Conservation (phyloP, 169 alveolate genomes). For the Cryptosporidium viatorum region DNA sequence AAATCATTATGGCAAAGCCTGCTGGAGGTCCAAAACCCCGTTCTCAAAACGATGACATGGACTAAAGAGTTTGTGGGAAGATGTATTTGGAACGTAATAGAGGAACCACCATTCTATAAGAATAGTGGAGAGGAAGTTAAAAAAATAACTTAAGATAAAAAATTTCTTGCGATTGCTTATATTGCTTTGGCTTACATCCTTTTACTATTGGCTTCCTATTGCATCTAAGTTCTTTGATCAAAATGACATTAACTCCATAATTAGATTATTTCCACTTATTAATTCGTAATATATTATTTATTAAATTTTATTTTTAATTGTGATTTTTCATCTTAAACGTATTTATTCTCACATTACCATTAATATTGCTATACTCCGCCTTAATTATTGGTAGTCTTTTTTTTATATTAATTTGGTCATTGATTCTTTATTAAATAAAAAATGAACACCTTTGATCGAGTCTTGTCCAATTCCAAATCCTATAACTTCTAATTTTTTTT, state of each 20-base stretch:
- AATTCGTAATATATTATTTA: conserved; percentile 13
- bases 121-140: background rate
- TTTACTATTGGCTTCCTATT: background rate
- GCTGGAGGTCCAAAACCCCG: conserved; percentile 99
- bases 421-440: too few relatives aligned
- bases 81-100: background rate
- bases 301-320: background rate
- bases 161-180: background rate
- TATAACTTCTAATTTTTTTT: too few relatives aligned
- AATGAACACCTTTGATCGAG: too few relatives aligned
- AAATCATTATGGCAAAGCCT: conserved; percentile 98
- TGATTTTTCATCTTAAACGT: background rate
- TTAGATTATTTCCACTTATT: background rate
- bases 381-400: background rate
- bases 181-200: background rate
- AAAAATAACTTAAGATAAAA: background rate
- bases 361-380: too few relatives aligned
- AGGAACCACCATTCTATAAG: background rate
- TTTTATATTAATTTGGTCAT: too few relatives aligned
- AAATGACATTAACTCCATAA: background rate
- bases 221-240: background rate
- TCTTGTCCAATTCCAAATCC: background rate
- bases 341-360: too few relatives aligned
- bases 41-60: conserved; percentile 82
- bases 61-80: background rate